Evolutionary conservation across 2,329 filamentous ascomycete genomes (phyloP), one percentile per base, ranked within the genome.

Genomic region (Cladosporium colombiae): DNA sequence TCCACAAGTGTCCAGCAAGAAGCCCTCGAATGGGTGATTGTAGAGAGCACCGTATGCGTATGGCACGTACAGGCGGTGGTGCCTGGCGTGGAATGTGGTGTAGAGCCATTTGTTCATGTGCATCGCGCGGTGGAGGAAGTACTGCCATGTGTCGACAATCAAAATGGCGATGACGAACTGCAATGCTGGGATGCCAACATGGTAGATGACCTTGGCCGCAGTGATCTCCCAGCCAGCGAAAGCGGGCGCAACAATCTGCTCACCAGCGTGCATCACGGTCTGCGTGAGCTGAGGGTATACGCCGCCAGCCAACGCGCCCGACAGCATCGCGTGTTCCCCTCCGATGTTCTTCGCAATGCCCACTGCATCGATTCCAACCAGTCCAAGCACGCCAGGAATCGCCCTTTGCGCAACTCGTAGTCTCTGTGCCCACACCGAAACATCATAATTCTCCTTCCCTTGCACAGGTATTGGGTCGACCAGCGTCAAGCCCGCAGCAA

Each of bases 81-180:
- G 95, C 67, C 94, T 89, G 56, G 93, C 94, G 81, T 98, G 95
- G 81, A 97, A 95, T 64, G 89, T 91, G 68, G 89, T 90, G 83
- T 98, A 98, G 72, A 99, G 85, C 91, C 92, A 98, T 79, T 91
- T 93, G 82, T 98, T 97, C 82, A 95, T 85, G 80, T 99, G 95
- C 95, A 99, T 99, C 66, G 90, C 86, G 46, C 95, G 92, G 80
- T 99, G 95, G 73, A 94, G 85, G 80, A 97, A 97, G 81, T 99
- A 99, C 78, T 99, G 94, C 95, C 95, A 99, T 53, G 93, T 95
- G 80, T 99, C 95, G 71, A 98, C 86, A 70, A 96, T 83, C 69
- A 87, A 81, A 67, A 94, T 85, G 27, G 89, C 95, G 59, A 91
- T 74, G 66, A 86, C 80, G 75, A 97, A 91, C 77, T 98, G 94